Evolutionary conservation across 192 early-diverging fungal species (phyloP).

Genomic region (Spizellomyces punctatus): DNA sequence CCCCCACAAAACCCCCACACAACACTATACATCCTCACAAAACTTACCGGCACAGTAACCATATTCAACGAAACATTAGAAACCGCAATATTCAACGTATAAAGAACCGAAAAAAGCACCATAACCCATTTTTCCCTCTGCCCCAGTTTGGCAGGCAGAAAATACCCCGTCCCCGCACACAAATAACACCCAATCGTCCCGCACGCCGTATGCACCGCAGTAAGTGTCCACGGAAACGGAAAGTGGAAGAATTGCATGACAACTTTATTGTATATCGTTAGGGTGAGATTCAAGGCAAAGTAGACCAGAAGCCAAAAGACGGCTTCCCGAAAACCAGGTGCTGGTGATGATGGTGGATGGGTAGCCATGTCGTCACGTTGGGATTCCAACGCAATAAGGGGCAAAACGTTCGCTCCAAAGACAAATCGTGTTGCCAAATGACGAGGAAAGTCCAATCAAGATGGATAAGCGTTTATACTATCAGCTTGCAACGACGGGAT

Average conservation of each 20-base stretch:
- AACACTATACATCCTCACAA: not conserved
- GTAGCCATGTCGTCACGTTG: no score
- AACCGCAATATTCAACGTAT: constrained; percentile 88
- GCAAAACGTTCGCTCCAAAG: no score
- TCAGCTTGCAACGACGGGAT: no score
- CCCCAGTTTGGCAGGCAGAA: constrained; percentile 53
- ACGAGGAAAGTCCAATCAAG: no score
- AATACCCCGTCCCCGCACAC: constrained; percentile 20
- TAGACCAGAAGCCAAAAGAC: constrained; percentile 65
- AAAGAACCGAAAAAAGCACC: constrained; percentile 80
- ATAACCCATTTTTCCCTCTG: constrained; percentile 42
- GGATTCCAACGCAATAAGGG: no score
- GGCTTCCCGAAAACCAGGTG: no score
- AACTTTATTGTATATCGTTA: constrained; percentile 87
- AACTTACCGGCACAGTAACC: constrained; percentile 45
- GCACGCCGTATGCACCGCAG: constrained; percentile 78
- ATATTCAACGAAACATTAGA: constrained; percentile 79
- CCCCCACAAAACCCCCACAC: no score
- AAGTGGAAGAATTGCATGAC: constrained; percentile 72
- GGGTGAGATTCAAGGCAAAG: constrained; percentile 71
- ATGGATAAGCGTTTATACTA: no score
- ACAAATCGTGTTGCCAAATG: no score
- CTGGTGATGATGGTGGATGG: no score
- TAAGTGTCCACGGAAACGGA: constrained; percentile 82
- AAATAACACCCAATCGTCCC: constrained; percentile 65